Evolutionary conservation across 352 stramenopile species (phyloP), one percentile per base, ranked within the genome.

Genomic region (Thalassiosira hispida): DNA sequence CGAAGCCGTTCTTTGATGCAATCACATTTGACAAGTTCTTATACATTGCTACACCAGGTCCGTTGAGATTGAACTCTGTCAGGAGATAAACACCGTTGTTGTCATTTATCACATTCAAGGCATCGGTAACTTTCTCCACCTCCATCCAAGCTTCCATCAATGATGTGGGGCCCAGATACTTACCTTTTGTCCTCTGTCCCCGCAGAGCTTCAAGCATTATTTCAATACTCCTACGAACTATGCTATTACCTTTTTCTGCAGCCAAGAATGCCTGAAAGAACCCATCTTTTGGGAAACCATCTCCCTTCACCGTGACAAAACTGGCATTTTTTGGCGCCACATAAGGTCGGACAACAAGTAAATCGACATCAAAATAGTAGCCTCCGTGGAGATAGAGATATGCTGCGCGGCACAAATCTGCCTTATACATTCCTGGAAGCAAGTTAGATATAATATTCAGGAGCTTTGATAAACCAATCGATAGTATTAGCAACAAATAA

Each of bases 351-450:
- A 86, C 49, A 40, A 80, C 60, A 49, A 81, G 72, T 18, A 79
- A 1, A 62, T 85, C 79, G 68, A 83, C 59, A 74, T 83, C 79
- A 60, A 80, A 83, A 33, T 83, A 83, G 23, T 86, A 86, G 11
- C 74, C 79, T 12, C 79, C 79, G 56, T 75, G n/a, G 12, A 79
- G 62, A 60, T 67, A 80, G 5, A 86, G 47, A 44, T 67, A 69
- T 40, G 74, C 68, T 20, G 70, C 52, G 23, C 74, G 53, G 33
- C 74, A 86, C 25, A 86, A 71, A 56, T 86, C 79, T 40, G 63
- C 63, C 55, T 81, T 86, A 44, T 62, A 86, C 59, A 73, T 81
- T 18, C 79, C 79, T 74, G n/a, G 18, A 61, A 42, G 18, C 0
- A 11, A 51, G 5, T 20, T 29, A 16, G 52, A 23, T 27, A 18